phyloP scores from a whole-genome alignment of 108 stramenopile genomes.

The Stephanodiscus minutulus region DNA sequence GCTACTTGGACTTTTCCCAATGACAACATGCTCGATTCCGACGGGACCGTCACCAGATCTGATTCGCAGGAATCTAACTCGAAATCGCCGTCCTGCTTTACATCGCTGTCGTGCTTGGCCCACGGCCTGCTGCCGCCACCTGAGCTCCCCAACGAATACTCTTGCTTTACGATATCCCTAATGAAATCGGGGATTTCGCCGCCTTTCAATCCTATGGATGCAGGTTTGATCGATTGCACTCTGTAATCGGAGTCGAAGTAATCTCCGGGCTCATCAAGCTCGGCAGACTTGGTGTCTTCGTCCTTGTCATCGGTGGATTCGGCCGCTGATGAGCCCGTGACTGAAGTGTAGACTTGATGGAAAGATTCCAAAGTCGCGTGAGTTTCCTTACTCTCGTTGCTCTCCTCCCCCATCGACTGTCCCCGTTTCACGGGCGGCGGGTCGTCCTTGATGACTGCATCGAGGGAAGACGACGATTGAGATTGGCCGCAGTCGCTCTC shows the following conservation, averaged over 20 bases:
- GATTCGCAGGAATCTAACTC: background rate
- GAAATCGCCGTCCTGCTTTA: background rate
- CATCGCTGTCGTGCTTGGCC: background rate
- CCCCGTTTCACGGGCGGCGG: background rate
- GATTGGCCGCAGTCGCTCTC: slow-evolving; percentile 16
- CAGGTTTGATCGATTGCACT: background rate
- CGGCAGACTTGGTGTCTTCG: background rate
- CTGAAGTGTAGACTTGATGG: slow-evolving; percentile 9
- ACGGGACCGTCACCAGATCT: background rate
- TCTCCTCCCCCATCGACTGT: background rate
- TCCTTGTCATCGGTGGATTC: slow-evolving; percentile 7
- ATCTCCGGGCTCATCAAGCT: background rate
- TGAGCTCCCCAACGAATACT: background rate
- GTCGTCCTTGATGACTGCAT: background rate
- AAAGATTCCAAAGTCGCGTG: background rate
- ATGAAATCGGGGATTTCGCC: background rate
- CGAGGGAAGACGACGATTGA: slow-evolving; percentile 5
- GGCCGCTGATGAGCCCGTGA: background rate
- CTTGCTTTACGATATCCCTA: background rate
- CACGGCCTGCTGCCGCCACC: background rate
- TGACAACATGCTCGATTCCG: background rate
- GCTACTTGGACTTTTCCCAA: background rate
- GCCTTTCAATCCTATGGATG: background rate
- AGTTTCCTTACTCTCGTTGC: slow-evolving; percentile 5
- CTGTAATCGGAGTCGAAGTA: background rate